These are phyloP conservation scores for Xylariaceae sp. DNA, from an alignment of 2,329 filamentous ascomycete genomes.

Conservation along the genomic window DNA sequence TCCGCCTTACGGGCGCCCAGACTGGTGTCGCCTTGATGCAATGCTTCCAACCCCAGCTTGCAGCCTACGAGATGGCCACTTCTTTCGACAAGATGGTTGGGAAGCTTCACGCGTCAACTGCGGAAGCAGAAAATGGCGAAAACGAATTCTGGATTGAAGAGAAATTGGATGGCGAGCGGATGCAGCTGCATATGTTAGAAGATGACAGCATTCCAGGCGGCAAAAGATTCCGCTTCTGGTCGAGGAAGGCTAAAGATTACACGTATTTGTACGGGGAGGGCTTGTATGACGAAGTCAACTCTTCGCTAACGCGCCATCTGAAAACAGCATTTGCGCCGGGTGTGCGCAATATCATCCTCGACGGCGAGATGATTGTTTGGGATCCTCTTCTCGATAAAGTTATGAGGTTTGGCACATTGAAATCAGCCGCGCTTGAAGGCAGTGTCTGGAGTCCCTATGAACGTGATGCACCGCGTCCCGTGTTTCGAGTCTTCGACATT, in stretches of 20 bases:
- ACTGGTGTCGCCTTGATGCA: constrained; percentile 79
- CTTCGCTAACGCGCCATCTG: constrained; percentile 76
- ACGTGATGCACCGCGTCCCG: constrained; percentile 62
- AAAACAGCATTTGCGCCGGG: constrained; percentile 70
- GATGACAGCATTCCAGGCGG: constrained; percentile 66
- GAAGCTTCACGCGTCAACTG: constrained; percentile 48
- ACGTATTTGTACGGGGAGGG: constrained; percentile 86
- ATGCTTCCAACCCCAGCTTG: constrained; percentile 93
- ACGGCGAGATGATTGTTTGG: constrained; percentile 99
- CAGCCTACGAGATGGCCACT: constrained; percentile 81
- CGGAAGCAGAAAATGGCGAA: constrained; percentile 58
- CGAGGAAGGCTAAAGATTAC: constrained; percentile 92
- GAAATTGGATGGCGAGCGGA: constrained; percentile 93
- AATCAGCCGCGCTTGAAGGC: constrained; percentile 79
- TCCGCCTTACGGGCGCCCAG: constrained; percentile 71
- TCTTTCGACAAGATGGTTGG: constrained; percentile 74
- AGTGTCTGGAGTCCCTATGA: constrained; percentile 71
- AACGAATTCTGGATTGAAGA: constrained; percentile 94
- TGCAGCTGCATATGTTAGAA: constrained; percentile 88
- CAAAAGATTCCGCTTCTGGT: constrained; percentile 81
- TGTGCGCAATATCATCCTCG: constrained; percentile 83
- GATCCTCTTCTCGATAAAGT: constrained; percentile 80
- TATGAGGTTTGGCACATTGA: constrained; percentile 86
- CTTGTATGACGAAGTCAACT: constrained; percentile 70
- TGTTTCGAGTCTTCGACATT: constrained; percentile 88